These are phyloP conservation scores for Kodamaea laetipori DNA, from an alignment of 805 yeast species.

Conservation along the genomic window DNA sequence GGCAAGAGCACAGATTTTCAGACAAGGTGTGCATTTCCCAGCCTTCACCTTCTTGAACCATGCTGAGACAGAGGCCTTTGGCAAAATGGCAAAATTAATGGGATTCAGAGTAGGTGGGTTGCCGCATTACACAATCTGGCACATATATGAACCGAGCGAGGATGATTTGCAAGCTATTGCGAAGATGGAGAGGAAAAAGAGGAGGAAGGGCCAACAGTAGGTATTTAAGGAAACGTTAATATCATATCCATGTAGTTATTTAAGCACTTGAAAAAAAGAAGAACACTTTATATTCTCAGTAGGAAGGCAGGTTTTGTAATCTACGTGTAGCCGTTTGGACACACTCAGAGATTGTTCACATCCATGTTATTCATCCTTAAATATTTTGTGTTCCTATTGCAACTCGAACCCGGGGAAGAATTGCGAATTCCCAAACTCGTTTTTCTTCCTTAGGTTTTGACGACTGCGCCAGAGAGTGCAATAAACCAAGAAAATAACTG, in stretches of 20 bases:
- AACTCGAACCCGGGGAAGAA: conserved; percentile 26
- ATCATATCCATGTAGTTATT: not conserved
- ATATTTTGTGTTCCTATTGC: conserved; percentile 17
- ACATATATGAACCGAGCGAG: conserved; percentile 85
- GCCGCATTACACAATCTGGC: conserved; percentile 95
- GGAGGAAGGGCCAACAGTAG: conserved; percentile 35
- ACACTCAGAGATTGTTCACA: conserved; percentile 54
- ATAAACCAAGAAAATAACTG: conserved; percentile 5
- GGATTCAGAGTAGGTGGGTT: conserved; percentile 84
- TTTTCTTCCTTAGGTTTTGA: conserved; percentile 5
- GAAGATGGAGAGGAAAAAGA: conserved; percentile 63
- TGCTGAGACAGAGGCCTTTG: conserved; percentile 88
- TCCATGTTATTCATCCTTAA: conserved; percentile 48
- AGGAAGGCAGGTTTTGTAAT: conserved; percentile 55
- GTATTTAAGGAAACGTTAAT: not conserved
- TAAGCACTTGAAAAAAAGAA: conserved; percentile 4
- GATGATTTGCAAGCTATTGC: conserved; percentile 76
- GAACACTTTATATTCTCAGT: conserved; percentile 36
- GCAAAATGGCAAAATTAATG: conserved; percentile 76
- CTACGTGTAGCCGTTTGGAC: conserved; percentile 42
- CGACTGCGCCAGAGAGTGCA: conserved; percentile 24
- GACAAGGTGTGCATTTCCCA: conserved; percentile 82
- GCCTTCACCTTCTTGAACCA: conserved; percentile 83
- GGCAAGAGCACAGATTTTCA: conserved; percentile 71
- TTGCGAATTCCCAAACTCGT: conserved; percentile 9